Conservation (phyloP, 2,329 filamentous ascomycete genomes). For the Talaromyces sp. region DNA sequence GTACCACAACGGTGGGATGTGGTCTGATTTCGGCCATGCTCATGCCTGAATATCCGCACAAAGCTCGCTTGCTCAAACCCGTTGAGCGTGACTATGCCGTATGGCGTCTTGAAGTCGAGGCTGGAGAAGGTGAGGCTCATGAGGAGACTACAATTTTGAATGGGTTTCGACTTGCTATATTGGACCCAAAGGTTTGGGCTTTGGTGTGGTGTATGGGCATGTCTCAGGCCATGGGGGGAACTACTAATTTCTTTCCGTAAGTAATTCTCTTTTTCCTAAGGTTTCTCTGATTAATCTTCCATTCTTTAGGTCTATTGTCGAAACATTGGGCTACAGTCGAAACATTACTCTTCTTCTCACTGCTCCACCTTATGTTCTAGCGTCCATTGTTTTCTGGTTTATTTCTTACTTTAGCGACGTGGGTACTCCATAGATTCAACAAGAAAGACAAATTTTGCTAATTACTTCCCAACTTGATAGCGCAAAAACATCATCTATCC, state of each 20-base stretch:
- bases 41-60: slow-evolving; percentile 38
- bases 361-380: slow-evolving; percentile 42
- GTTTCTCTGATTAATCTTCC: slow-evolving; percentile 32
- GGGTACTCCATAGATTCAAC: background rate
- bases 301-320: background rate
- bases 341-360: slow-evolving; percentile 43
- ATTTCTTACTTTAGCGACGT: slow-evolving; percentile 29
- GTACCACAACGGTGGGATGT: slow-evolving; percentile 28
- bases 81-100: slow-evolving; percentile 40
- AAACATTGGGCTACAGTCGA: slow-evolving; percentile 5
- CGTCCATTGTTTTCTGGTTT: slow-evolving; percentile 29
- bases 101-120: slow-evolving; percentile 43
- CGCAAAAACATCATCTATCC: slow-evolving; percentile 16
- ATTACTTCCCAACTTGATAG: background rate
- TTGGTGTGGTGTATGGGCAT: slow-evolving; percentile 45
- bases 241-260: slow-evolving; percentile 32
- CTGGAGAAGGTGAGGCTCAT: slow-evolving; percentile 42
- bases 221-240: slow-evolving; percentile 45
- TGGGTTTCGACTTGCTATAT: slow-evolving; percentile 38
- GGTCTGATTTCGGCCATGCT: slow-evolving; percentile 27
- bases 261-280: slow-evolving; percentile 16
- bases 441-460: background rate
- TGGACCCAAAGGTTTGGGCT: slow-evolving; percentile 46
- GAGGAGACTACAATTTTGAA: slow-evolving; percentile 40
- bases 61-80: slow-evolving; percentile 32